These are phyloP conservation scores for Salix koriyanagi DNA, from an alignment of 345 rosid species.

Conservation along the genomic window DNA sequence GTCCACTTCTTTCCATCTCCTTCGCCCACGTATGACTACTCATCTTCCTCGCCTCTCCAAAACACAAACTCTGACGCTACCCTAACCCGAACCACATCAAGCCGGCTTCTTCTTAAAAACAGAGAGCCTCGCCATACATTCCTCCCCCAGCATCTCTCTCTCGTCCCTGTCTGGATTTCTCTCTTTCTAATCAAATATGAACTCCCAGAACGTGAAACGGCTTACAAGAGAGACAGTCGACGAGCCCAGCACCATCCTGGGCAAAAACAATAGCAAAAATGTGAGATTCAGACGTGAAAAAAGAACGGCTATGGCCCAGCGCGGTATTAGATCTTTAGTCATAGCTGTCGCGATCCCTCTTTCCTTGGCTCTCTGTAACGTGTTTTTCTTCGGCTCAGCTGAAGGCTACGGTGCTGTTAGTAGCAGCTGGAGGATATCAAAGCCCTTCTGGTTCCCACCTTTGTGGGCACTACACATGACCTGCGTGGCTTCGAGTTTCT, in stretches of 20 bases:
- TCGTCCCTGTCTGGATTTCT: not conserved
- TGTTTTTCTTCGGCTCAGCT: conserved; percentile 48
- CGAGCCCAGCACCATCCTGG: conserved; percentile 9
- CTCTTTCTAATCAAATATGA: conserved; percentile 30
- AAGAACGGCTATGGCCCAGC: conserved; percentile 62
- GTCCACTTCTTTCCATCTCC: conserved; percentile 16
- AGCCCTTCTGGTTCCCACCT: conserved; percentile 59
- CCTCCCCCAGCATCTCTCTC: conserved; percentile 6
- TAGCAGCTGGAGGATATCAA: not conserved
- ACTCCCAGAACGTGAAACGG: conserved; percentile 50
- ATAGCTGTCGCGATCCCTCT: conserved; percentile 61
- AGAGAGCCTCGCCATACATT: conserved; percentile 5
- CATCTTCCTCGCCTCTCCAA: conserved; percentile 4
- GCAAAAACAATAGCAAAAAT: conserved; percentile 10
- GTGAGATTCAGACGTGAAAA: conserved; percentile 25
- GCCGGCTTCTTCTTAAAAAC: not conserved
- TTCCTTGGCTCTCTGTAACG: conserved; percentile 43
- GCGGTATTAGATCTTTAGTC: conserved; percentile 56
- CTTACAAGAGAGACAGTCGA: conserved; percentile 36
- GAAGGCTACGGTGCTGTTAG: conserved; percentile 7
- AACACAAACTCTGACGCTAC: not conserved
- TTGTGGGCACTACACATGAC: conserved; percentile 55
- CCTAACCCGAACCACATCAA: not conserved
- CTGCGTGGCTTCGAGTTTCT: conserved; percentile 41
- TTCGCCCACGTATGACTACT: conserved; percentile 37